A percentile compares a stretch with the other conserved stretches of the same genome.
Conservation (phyloP, 306 rosid genomes). For the Aeschynomene evenia region DNA sequence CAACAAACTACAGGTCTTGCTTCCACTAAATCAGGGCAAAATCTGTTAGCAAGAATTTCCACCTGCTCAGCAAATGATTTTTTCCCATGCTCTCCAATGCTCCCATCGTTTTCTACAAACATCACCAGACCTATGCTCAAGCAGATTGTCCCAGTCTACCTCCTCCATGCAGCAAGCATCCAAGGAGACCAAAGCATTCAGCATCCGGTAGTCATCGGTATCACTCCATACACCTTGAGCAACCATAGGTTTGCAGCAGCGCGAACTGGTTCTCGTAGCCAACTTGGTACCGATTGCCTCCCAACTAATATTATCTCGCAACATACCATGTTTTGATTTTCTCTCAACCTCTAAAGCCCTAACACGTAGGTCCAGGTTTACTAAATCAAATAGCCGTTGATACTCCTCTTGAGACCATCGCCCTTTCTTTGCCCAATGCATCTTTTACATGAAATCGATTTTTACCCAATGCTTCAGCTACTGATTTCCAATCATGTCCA, state of each 20-base stretch:
- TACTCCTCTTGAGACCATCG: conserved; percentile 71
- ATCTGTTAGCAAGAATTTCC: conserved; percentile 63
- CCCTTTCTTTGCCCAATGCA: conserved; percentile 61
- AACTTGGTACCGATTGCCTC: conserved; percentile 57
- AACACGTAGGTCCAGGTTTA: conserved; percentile 60
- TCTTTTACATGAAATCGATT: conserved; percentile 69
- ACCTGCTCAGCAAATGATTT: conserved; percentile 77
- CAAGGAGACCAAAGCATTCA: conserved; percentile 53
- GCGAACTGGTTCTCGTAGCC: conserved; percentile 40
- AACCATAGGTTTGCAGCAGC: conserved; percentile 58
- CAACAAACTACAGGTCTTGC: conserved; percentile 51
- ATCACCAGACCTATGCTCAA: conserved; percentile 70
- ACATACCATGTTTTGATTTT: conserved; percentile 60
- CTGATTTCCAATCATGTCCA: conserved; percentile 62
- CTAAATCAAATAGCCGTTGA: conserved; percentile 66
- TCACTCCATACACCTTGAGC: conserved; percentile 60
- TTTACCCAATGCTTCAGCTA: conserved; percentile 61
- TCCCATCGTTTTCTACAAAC: conserved; percentile 74
- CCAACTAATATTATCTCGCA: conserved; percentile 82
- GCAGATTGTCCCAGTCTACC: conserved; percentile 83
- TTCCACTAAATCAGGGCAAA: conserved; percentile 49
- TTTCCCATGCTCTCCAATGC: conserved; percentile 51
- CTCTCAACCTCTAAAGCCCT: conserved; percentile 51
- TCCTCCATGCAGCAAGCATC: conserved; percentile 72
- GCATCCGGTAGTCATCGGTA: conserved; percentile 66